phyloP scores from a whole-genome alignment of 805 yeast genomes.

The Kluyveromyces starmeri region DNA sequence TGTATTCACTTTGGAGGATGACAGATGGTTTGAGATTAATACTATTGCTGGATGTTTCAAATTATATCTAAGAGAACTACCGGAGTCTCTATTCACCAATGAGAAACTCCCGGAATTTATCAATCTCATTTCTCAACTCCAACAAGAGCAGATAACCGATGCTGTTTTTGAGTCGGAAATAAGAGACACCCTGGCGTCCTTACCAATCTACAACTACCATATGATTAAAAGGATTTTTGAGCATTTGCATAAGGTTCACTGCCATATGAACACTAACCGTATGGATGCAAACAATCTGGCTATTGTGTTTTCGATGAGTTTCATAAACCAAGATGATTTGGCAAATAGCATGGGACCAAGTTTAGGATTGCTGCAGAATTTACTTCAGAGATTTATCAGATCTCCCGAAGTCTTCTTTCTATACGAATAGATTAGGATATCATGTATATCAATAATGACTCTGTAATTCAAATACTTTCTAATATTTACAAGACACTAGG shows the following conservation, averaged over 20 bases:
- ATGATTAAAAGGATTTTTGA: slow-evolving; percentile 56
- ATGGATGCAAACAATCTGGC: slow-evolving; percentile 89
- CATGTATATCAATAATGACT: background rate
- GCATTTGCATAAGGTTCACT: slow-evolving; percentile 64
- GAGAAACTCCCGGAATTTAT: slow-evolving; percentile 54
- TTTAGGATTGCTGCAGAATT: slow-evolving; percentile 44
- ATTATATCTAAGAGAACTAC: slow-evolving; percentile 73
- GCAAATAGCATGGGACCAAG: slow-evolving; percentile 40
- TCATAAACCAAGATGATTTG: slow-evolving; percentile 37
- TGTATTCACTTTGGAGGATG: slow-evolving; percentile 39
- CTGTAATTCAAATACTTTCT: background rate
- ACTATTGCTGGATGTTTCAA: slow-evolving; percentile 85
- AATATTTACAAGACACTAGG: no score
- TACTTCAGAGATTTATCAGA: slow-evolving; percentile 41
- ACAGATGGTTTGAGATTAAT: slow-evolving; percentile 68
- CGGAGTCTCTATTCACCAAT: slow-evolving; percentile 71
- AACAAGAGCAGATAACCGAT: slow-evolving; percentile 14
- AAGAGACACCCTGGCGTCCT: slow-evolving; percentile 26
- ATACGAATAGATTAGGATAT: background rate
- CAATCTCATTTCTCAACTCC: slow-evolving; percentile 20
- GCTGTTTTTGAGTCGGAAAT: slow-evolving; percentile 24
- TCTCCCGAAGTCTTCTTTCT: slow-evolving; percentile 30
- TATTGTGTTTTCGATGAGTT: slow-evolving; percentile 72
- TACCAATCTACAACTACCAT: slow-evolving; percentile 62
- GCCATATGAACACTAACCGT: slow-evolving; percentile 58